phyloP scores from a whole-genome alignment of 495 filamentous ascomycete genomes.

The Penicillium steckii region DNA sequence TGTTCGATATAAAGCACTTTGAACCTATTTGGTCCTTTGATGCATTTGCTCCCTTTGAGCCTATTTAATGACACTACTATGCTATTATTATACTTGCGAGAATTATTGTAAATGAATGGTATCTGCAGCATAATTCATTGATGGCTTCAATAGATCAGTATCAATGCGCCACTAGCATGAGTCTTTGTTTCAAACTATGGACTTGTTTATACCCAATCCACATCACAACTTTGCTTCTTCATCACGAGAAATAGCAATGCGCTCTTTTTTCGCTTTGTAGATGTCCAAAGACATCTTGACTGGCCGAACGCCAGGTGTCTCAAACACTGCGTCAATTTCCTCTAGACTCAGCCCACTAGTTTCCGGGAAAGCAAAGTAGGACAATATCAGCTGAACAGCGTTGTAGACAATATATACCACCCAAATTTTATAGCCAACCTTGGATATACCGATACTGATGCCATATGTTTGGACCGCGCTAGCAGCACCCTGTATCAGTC shows the following conservation, averaged over 20 bases:
- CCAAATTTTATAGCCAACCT: constrained; percentile 46
- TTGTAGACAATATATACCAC: constrained; percentile 46
- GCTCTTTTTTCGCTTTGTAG: constrained; percentile 40
- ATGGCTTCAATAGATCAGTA: too few species aligned
- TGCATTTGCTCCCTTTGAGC: neutral
- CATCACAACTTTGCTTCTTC: constrained; percentile 8
- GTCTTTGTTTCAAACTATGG: too few species aligned
- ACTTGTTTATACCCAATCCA: neutral
- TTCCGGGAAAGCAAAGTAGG: constrained; percentile 45
- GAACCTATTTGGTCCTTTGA: neutral
- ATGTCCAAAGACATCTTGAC: constrained; percentile 48
- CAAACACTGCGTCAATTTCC: constrained; percentile 45
- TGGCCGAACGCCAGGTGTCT: constrained; percentile 40
- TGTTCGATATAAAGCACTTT: neutral
- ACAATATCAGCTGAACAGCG: constrained; percentile 35
- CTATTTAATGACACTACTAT: neutral
- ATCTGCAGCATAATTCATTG: neutral
- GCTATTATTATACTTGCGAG: neutral
- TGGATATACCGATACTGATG: constrained; percentile 40
- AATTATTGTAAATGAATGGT: neutral
- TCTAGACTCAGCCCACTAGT: constrained; percentile 37
- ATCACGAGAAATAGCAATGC: constrained; percentile 16
- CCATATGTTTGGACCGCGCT: constrained; percentile 39
- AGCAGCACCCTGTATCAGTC: constrained; percentile 41
- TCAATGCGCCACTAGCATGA: too few species aligned